phyloP scores from a whole-genome alignment of 2,329 filamentous ascomycete genomes.

The Ophiostoma montium region DNA sequence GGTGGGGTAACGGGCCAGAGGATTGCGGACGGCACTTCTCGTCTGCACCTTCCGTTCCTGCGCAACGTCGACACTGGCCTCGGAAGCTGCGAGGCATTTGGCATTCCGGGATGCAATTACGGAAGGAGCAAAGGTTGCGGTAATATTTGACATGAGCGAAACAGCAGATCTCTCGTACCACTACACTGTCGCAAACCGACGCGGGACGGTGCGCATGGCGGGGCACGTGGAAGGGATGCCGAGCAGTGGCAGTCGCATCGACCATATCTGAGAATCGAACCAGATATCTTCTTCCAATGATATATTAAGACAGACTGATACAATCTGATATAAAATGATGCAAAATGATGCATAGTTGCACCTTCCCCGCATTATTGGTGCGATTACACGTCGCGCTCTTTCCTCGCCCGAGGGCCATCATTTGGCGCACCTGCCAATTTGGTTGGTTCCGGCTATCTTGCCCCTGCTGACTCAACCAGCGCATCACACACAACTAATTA shows the following conservation, averaged over 20 bases:
- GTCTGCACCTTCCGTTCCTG: conserved; percentile 6
- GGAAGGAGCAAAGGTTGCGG: background rate
- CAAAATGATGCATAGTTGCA: no score
- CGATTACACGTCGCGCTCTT: background rate
- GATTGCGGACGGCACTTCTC: background rate
- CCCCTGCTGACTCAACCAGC: conserved; percentile 1
- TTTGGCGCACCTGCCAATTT: conserved; percentile 12
- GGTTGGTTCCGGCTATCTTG: conserved; percentile 11
- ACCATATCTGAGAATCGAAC: no score
- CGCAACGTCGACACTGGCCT: background rate
- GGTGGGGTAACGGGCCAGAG: conserved; percentile 8
- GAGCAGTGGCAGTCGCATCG: background rate
- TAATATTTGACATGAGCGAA: background rate
- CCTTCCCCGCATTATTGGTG: background rate
- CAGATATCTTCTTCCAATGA: no score
- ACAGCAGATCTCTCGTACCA: background rate
- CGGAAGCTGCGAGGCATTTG: background rate
- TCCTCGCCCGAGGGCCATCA: conserved; percentile 6
- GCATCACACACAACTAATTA: conserved; percentile 6
- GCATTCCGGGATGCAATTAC: background rate
- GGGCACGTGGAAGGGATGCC: background rate
- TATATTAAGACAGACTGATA: no score
- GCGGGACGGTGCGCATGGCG: background rate
- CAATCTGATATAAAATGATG: no score
- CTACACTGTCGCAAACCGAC: background rate